Base-by-base conservation (phyloP, 139 green algal genomes). In the Tetradesmus obliquus region DNA sequence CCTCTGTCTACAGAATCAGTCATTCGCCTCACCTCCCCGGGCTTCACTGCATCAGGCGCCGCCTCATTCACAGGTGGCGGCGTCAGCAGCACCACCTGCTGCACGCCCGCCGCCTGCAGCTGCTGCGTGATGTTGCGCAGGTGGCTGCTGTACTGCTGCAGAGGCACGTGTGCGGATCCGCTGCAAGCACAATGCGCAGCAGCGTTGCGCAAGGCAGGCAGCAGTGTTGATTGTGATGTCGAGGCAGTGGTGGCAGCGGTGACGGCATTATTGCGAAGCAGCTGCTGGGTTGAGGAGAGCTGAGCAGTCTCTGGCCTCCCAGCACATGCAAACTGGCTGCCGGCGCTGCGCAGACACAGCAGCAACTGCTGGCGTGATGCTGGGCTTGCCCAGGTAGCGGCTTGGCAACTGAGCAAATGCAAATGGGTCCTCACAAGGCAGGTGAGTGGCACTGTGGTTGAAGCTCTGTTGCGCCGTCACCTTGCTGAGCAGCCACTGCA, bases 81-180 rank as follows among this genome's bases (percentile, higher is more conserved):
- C 69, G 86, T 90, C 62, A 90, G 9, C 45, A 90, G 51, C 66
- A 90, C 22, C 66, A 90, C 69, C 6, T 90, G 45, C 62, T 82
- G 62, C 32, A 24, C 86, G 10, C 86, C 86, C 2, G 86, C 62
- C 54, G 54, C 62, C 86, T 83, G 66, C 62, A 80, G 69, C 62
- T 66, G 32, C 32, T 66, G 4, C 1, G 51, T 24, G 17, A 97
- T 95, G 19, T 12, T 80, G 53, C 60, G 17, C 71, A 97, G 76
- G 90, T 96, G 96, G n/a, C 51, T 12, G 17, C 13, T 60, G 87
- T 95, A 97, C 82, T 98, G 94, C 1, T 81, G 17, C 1, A 98
- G 6, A 3, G 97, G 96, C 54, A 99, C 97, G 83, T 98, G 93
- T 93, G 98, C 96, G 17, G 88, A 71, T 2, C 55, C 86, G 32